Conservation (phyloP, 192 early-diverging fungal species). For the Coemansia sp. region DNA sequence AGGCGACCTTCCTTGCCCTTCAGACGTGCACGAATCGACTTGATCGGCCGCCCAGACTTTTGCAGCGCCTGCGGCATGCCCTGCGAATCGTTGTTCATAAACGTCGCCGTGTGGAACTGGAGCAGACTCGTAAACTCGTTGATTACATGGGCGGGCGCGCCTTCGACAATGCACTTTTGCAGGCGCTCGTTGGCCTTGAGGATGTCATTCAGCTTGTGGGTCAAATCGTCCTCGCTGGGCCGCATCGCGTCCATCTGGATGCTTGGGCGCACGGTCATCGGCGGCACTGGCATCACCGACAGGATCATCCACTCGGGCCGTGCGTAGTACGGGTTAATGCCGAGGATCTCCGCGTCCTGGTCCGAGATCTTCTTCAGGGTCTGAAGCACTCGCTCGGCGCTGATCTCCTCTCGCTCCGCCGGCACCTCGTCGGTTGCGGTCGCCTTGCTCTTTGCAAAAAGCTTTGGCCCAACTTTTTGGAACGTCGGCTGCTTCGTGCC, state of each 20-base stretch:
- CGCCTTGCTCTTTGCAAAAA: slow-evolving; percentile 47
- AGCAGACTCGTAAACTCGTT: slow-evolving; percentile 83
- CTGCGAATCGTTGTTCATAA: slow-evolving; percentile 96
- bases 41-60: slow-evolving; percentile 91
- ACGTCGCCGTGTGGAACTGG: slow-evolving; percentile 93
- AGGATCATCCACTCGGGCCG: slow-evolving; percentile 99
- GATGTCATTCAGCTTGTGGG: slow-evolving; percentile 88
- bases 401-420: slow-evolving; percentile 60
- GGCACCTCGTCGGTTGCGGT: slow-evolving; percentile 22
- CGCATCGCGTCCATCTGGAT: slow-evolving; percentile 88
- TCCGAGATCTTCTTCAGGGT: slow-evolving; percentile 85
- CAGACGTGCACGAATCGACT: slow-evolving; percentile 90
- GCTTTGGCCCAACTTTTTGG: slow-evolving; percentile 73
- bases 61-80: slow-evolving; percentile 88
- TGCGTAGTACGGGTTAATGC: slow-evolving; percentile 83
- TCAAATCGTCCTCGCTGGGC: slow-evolving; percentile 94
- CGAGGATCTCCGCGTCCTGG: slow-evolving; percentile 80
- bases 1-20: slow-evolving; percentile 99
- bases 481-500: slow-evolving; percentile 77
- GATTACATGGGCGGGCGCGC: slow-evolving; percentile 82
- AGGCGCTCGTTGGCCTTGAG: slow-evolving; percentile 89
- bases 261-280: slow-evolving; percentile 93
- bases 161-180: slow-evolving; percentile 74
- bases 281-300: slow-evolving; percentile 90
- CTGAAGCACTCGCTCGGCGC: slow-evolving; percentile 70